phyloP scores from a whole-genome alignment of 805 yeast genomes.

The Ogataea naganishii region DNA sequence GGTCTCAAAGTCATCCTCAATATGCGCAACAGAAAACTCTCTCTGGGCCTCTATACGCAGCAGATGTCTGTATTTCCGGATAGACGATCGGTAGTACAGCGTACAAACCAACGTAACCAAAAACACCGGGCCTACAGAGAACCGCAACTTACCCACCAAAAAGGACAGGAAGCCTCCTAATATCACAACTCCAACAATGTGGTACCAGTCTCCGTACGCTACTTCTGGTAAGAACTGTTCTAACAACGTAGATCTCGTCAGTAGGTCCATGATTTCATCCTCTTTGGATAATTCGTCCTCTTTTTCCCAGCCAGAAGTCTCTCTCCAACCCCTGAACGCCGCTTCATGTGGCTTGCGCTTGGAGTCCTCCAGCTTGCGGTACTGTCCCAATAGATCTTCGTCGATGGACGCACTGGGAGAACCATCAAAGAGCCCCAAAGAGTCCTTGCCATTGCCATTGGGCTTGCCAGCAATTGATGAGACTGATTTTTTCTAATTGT shows the following conservation, averaged over 20 bases:
- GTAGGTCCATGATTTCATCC: conserved; percentile 65
- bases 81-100: conserved; percentile 72
- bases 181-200: conserved; percentile 66
- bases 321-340: conserved; percentile 88
- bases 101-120: conserved; percentile 56
- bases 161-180: conserved; percentile 67
- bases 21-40: conserved; percentile 69
- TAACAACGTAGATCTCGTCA: conserved; percentile 60
- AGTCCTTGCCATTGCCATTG: too few relatives aligned
- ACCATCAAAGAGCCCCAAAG: too few relatives aligned
- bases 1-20: conserved; percentile 86
- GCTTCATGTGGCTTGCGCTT: conserved; percentile 48
- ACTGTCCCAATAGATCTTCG: too few relatives aligned
- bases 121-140: conserved; percentile 76
- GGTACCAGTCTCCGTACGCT: conserved; percentile 94
- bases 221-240: conserved; percentile 70
- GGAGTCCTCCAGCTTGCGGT: conserved; percentile 9
- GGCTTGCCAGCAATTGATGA: too few relatives aligned
- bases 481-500: too few relatives aligned
- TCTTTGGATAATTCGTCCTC: conserved; percentile 55
- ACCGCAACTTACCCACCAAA: conserved; percentile 66
- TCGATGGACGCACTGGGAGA: too few relatives aligned
- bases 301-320: conserved; percentile 80
- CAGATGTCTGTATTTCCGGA: conserved; percentile 66
- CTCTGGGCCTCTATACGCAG: conserved; percentile 79